A percentile compares a stretch with the other conserved stretches of the same genome.
Evolutionary conservation across 169 alveolate species (phyloP).

Genomic region (Eimeria sp.): DNA sequence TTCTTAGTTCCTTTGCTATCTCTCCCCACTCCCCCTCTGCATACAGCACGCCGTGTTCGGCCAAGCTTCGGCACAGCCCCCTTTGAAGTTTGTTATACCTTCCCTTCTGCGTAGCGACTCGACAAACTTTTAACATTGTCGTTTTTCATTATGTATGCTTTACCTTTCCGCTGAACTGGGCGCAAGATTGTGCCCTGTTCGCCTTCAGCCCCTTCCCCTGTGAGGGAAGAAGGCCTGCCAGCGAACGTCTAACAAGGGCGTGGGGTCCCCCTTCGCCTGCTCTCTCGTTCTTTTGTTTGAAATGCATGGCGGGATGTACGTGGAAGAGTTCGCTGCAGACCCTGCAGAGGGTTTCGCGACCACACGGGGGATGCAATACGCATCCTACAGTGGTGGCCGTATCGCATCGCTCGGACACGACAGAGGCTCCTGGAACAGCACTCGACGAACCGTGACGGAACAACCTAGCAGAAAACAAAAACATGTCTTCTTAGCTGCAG

Average conservation of each 20-base stretch:
- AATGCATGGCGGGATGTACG: background rate
- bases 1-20: background rate
- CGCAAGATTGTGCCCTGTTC: background rate
- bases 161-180: background rate
- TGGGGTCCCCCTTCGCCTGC: background rate
- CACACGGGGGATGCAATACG: background rate
- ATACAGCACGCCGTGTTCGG: background rate
- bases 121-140: background rate
- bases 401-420: no score
- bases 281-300: background rate
- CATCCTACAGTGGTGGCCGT: background rate
- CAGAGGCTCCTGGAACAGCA: background rate
- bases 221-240: slow-evolving; percentile 34
- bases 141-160: background rate
- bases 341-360: background rate
- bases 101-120: background rate
- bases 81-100: background rate
- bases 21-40: background rate
- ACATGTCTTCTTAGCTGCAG: background rate
- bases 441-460: background rate
- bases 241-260: background rate
- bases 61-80: background rate
- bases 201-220: background rate
- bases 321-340: background rate
- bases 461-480: background rate